Percentiles rank a stretch among this genome's conserved stretches.
Evolutionary conservation across 495 filamentous ascomycete species (phyloP).

Genomic region (Alectoria sarmentosa): DNA sequence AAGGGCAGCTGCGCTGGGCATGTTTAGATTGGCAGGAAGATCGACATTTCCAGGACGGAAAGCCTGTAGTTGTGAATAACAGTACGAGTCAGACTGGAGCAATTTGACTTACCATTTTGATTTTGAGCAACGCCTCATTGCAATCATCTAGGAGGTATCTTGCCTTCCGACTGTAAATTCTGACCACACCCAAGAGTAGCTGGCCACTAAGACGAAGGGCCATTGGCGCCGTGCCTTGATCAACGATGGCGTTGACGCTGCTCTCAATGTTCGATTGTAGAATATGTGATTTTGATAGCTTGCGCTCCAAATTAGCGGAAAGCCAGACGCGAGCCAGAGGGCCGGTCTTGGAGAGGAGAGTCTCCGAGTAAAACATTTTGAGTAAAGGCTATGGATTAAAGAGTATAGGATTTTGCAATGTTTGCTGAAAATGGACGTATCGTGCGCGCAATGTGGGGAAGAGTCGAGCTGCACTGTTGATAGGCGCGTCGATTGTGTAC

Average conservation of each 20-base stretch:
- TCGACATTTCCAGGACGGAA: constrained; percentile 50
- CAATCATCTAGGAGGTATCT: constrained; percentile 95
- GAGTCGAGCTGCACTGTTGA: constrained; percentile 26
- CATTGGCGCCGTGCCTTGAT: constrained; percentile 89
- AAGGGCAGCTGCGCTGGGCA: constrained; percentile 38
- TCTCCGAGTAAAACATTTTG: constrained; percentile 97
- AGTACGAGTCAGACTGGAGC: background rate
- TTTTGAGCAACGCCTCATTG: constrained; percentile 93
- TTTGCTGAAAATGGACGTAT: constrained; percentile 16
- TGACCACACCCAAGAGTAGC: constrained; percentile 86
- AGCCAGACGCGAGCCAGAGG: constrained; percentile 95
- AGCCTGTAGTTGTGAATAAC: constrained; percentile 31
- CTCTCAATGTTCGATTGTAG: constrained; percentile 86
- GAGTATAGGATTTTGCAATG: constrained; percentile 18
- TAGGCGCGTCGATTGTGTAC: constrained; percentile 27
- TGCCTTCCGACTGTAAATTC: constrained; percentile 95
- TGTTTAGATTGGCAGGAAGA: constrained; percentile 39
- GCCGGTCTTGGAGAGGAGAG: constrained; percentile 91
- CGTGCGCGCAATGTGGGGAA: constrained; percentile 33
- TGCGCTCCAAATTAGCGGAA: constrained; percentile 94
- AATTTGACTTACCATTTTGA: constrained; percentile 74
- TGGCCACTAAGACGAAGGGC: constrained; percentile 90
- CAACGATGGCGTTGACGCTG: constrained; percentile 90
- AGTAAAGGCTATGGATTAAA: constrained; percentile 18
- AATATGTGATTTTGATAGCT: constrained; percentile 91